phyloP scores from a whole-genome alignment of 202 grass and related monocot genomes.

The Panicum virgatum region DNA sequence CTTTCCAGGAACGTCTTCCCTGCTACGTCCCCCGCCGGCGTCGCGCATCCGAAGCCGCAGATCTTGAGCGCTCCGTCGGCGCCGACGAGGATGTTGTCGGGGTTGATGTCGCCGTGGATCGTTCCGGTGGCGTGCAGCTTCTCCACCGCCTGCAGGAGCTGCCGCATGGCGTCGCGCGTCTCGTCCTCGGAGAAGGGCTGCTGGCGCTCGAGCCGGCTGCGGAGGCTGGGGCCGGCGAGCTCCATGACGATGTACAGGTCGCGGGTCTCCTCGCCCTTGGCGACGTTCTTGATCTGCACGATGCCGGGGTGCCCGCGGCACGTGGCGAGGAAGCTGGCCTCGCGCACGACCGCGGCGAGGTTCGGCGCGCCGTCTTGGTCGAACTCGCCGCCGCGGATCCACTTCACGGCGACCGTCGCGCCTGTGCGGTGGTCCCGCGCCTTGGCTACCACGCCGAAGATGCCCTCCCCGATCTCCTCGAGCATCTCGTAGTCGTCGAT shows the following conservation, averaged over 20 bases:
- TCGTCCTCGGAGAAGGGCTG: background rate
- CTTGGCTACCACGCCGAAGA: background rate
- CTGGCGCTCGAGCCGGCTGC: background rate
- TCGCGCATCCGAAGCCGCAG: slow-evolving; percentile 24
- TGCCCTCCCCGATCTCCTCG: background rate
- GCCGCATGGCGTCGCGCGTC: background rate
- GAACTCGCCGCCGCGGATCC: background rate
- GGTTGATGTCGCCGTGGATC: slow-evolving; percentile 33
- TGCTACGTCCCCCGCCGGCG: too few relatives aligned
- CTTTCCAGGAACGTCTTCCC: background rate
- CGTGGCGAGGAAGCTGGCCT: background rate
- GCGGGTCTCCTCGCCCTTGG: background rate
- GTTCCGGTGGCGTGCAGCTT: background rate
- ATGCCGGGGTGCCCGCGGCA: slow-evolving; percentile 15
- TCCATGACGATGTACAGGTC: slow-evolving; percentile 30
- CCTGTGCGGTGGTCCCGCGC: background rate
- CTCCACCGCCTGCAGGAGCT: background rate
- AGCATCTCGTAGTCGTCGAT: slow-evolving; percentile 32
- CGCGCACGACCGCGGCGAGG: background rate
- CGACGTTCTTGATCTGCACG: slow-evolving; percentile 13
- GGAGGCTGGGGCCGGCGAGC: background rate
- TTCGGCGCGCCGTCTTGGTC: background rate
- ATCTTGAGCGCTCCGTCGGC: slow-evolving; percentile 28
- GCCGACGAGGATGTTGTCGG: slow-evolving; percentile 8
- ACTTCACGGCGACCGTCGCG: background rate